Evolutionary conservation across 768 basidiomycete genomes (phyloP).

Genomic region (Nidularia pulvinata): DNA sequence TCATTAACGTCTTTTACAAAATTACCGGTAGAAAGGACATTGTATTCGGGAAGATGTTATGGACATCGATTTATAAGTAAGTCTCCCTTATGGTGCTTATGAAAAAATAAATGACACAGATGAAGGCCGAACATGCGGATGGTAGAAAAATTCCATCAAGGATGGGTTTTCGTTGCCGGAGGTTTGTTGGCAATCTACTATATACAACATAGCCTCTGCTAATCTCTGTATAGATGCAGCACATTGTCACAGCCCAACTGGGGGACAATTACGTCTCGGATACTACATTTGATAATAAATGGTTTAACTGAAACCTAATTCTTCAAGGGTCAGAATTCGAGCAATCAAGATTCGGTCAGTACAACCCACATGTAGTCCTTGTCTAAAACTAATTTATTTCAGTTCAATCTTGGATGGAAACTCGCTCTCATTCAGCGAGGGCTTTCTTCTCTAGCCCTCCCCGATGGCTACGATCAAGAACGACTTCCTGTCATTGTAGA

Average conservation of each 20-base stretch:
- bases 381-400: neutral
- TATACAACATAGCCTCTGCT: too few species aligned
- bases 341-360: slow-evolving; percentile 37
- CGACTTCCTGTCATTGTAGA: slow-evolving; percentile 43
- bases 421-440: slow-evolving; percentile 36
- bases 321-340: slow-evolving; percentile 29
- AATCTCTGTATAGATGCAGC: slow-evolving; percentile 41
- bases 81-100: neutral
- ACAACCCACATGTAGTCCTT: neutral
- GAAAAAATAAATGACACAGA: too few species aligned
- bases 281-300: neutral
- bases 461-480: slow-evolving; percentile 39
- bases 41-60: neutral
- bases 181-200: slow-evolving; percentile 31
- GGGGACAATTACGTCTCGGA: slow-evolving; percentile 29
- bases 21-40: neutral
- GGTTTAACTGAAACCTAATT: too few species aligned
- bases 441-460: slow-evolving; percentile 27
- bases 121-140: slow-evolving; percentile 46
- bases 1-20: neutral
- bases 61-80: too few species aligned
- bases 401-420: slow-evolving; percentile 47
- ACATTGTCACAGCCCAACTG: slow-evolving; percentile 42
- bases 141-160: slow-evolving; percentile 36
- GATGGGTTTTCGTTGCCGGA: slow-evolving; percentile 47